Base-by-base conservation (phyloP, 2,329 filamentous ascomycete genomes). In the Botrytis fabae region DNA sequence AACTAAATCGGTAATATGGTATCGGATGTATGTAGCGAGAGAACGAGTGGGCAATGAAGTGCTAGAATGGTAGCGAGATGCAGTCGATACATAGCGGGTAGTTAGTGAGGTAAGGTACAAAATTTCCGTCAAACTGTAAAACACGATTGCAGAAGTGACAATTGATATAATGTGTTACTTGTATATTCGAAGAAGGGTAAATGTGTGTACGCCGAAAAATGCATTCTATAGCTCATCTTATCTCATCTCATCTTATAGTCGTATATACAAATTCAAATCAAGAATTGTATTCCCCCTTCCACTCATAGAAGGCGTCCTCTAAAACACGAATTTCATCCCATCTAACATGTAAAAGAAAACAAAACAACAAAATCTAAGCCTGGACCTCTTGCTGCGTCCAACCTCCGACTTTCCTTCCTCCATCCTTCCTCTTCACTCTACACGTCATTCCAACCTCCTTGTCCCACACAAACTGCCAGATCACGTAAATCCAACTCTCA, bases 381-480 rank as follows among this genome's bases (percentile, higher is more conserved):
- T 93, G 86, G 68, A 94, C 84, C 83, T 94, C 92, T 69, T 85
- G 85, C 81, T 92, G 87, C 76, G 89, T 92, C 91, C 92, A 93
- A 18, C 84, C 85, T 79, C 89, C 89, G 14, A 91, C 89, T 20
- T 88, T 80, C 40, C 89, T 83, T 0, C 89, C 89, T 14, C 95
- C 94, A 78, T 95, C 89, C 81, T 92, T 92, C 77, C 96, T 87
- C 90, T 99, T 99, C 54, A 99, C 95, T 73, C 96, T 89, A 83
- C 94, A 97, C 85, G 90, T 95, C 81, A 98, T 88, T 40, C 95
- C 95, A 63, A 98, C 94, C 78, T 93, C 90, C 79, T 93, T 90
- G 82, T 99, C 96, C 84, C 91, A 89, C 77, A 99, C 93, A 83
- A 99, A 99, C 74, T 95, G 93, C 94, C 94, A 98, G 78, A 98